Evolutionary conservation across 805 yeast species (phyloP).

Genomic region (Candida tibetensis): DNA sequence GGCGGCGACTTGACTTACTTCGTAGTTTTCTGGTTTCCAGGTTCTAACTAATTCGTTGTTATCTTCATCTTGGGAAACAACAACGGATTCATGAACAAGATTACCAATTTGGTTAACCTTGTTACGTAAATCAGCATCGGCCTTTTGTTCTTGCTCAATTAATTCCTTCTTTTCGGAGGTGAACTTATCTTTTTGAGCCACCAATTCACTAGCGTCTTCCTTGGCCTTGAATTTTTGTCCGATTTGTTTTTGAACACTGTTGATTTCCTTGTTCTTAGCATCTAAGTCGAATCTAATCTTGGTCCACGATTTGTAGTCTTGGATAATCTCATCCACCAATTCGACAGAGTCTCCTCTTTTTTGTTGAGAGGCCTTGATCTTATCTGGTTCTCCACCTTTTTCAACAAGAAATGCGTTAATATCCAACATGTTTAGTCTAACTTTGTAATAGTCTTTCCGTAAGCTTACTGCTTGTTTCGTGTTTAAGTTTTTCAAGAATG

Average conservation of each 20-base stretch:
- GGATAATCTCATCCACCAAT: conserved; percentile 91
- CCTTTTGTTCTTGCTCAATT: conserved; percentile 67
- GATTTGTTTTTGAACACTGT: conserved; percentile 88
- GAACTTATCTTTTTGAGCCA: conserved; percentile 76
- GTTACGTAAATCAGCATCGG: conserved; percentile 67
- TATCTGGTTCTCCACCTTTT: conserved; percentile 95
- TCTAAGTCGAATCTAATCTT: conserved; percentile 79
- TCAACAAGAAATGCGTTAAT: conserved; percentile 89
- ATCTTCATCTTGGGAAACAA: conserved; percentile 82
- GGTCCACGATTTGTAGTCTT: conserved; percentile 90
- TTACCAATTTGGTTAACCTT: conserved; percentile 93
- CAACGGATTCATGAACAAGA: conserved; percentile 89
- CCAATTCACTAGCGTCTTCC: conserved; percentile 85
- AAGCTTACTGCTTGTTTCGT: conserved; percentile 3
- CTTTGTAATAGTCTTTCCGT: too few species aligned
- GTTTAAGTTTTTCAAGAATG: not conserved
- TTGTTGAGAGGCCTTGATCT: conserved; percentile 80
- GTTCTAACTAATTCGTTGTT: conserved; percentile 83
- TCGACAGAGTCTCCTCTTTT: conserved; percentile 96
- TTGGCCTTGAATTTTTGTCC: conserved; percentile 91
- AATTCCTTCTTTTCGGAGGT: conserved; percentile 67
- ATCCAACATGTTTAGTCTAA: conserved; percentile 76
- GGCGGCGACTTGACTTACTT: conserved; percentile 63
- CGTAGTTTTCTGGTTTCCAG: conserved; percentile 80
- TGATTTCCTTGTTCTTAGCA: conserved; percentile 81